A percentile compares a stretch with the other conserved stretches of the same genome.
phyloP scores from a whole-genome alignment of 768 basidiomycete genomes.

The Boletus patriciae region DNA sequence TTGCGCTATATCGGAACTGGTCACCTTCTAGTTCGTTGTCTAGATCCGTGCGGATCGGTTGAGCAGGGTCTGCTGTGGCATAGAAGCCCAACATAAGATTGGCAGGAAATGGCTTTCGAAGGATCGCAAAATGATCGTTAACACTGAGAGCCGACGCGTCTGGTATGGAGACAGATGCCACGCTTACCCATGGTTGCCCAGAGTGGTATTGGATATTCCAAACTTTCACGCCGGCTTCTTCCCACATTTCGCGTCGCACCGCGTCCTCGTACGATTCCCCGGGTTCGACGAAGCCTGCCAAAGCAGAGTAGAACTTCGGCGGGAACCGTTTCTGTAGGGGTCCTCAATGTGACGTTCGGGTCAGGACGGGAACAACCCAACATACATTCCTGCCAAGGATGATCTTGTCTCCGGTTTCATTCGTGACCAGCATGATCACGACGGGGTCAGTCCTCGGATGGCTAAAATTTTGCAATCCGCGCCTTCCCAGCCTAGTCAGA shows the following conservation, averaged over 20 bases:
- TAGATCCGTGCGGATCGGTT: conserved; percentile 79
- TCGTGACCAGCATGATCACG: conserved; percentile 86
- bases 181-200: conserved; percentile 80
- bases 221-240: conserved; percentile 91
- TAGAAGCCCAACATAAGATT: conserved; percentile 92
- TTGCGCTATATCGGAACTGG: neutral
- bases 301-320: conserved; percentile 76
- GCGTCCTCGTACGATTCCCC: conserved; percentile 95
- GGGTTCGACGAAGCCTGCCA: conserved; percentile 94
- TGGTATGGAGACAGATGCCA: neutral
- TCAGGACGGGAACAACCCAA: conserved; percentile 4
- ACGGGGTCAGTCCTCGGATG: conserved; percentile 86
- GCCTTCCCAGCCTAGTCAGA: conserved; percentile 43
- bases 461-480: conserved; percentile 83
- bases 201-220: conserved; percentile 85
- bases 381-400: conserved; percentile 84
- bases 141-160: neutral
- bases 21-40: conserved; percentile 94
- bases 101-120: conserved; percentile 78
- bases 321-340: conserved; percentile 59
- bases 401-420: conserved; percentile 77
- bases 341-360: neutral
- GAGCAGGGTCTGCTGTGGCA: conserved; percentile 68
- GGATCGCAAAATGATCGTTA: conserved; percentile 2
- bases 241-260: conserved; percentile 90